Evolutionary conservation across 345 rosid species (phyloP).

Genomic region (Atalantia buxifolia): DNA sequence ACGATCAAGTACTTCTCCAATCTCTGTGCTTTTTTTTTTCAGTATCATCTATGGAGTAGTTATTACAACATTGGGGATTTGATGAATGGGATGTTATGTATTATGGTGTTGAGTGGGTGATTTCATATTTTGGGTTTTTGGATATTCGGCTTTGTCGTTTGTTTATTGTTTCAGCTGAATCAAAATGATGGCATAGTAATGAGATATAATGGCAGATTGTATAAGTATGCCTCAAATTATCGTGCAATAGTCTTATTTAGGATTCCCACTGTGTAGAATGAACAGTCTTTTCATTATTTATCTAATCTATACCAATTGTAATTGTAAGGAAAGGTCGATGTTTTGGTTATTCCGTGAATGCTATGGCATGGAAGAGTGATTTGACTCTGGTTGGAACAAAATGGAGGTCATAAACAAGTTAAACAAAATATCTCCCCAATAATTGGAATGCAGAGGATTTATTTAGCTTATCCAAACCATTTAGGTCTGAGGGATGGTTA

Average conservation of each 20-base stretch:
- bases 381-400: not conserved
- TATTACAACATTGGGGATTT: not conserved
- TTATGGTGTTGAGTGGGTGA: not conserved
- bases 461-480: not conserved
- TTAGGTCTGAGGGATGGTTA: not conserved
- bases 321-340: not conserved
- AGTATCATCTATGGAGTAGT: not conserved
- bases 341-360: not conserved
- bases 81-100: not conserved
- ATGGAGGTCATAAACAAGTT: not conserved
- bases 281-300: not conserved
- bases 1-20: slow-evolving; percentile 52
- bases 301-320: not conserved
- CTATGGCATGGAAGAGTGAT: not conserved
- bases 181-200: not conserved
- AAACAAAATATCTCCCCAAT: not conserved
- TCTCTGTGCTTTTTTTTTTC: not conserved
- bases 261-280: not conserved
- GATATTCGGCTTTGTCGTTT: not conserved
- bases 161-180: too few relatives aligned
- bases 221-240: not conserved
- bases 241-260: not conserved
- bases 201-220: not conserved
- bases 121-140: not conserved
- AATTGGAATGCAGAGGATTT: not conserved